These are phyloP conservation scores for Chionographis japonica DNA, from an alignment of 106 monocot species.

Conservation along the genomic window DNA sequence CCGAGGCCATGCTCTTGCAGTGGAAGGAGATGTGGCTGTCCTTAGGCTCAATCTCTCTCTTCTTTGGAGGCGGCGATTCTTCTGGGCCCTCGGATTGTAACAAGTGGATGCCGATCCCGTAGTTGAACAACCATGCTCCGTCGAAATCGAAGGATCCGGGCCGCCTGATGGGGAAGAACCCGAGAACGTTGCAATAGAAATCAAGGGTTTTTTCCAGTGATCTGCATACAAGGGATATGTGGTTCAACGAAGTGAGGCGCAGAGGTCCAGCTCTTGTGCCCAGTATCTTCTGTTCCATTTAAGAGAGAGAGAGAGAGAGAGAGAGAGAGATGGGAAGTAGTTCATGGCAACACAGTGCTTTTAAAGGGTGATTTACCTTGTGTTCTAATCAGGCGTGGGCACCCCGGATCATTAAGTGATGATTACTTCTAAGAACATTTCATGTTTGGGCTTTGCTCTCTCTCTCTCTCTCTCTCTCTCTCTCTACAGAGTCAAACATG, in stretches of 20 bases:
- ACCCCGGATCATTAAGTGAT: too few species aligned
- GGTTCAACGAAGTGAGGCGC: slow-evolving; percentile 71
- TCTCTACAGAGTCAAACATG: too few species aligned
- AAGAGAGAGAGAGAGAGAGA: too few species aligned
- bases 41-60: slow-evolving; percentile 69
- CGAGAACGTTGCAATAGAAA: slow-evolving; percentile 85
- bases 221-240: slow-evolving; percentile 76
- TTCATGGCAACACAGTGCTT: too few species aligned
- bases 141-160: slow-evolving; percentile 81
- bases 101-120: slow-evolving; percentile 90
- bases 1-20: slow-evolving; percentile 60
- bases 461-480: too few species aligned
- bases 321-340: too few species aligned
- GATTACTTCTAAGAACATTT: too few species aligned
- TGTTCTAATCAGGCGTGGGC: too few species aligned
- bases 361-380: too few species aligned
- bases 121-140: slow-evolving; percentile 96
- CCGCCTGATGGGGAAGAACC: slow-evolving; percentile 68
- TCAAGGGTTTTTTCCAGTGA: slow-evolving; percentile 51
- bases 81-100: slow-evolving; percentile 59
- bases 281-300: too few species aligned
- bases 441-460: too few species aligned
- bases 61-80: slow-evolving; percentile 24
- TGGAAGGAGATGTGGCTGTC: slow-evolving; percentile 92
- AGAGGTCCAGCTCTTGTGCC: slow-evolving; percentile 11